Conservation (phyloP, 805 yeast species). For the Lachancea waltii region DNA sequence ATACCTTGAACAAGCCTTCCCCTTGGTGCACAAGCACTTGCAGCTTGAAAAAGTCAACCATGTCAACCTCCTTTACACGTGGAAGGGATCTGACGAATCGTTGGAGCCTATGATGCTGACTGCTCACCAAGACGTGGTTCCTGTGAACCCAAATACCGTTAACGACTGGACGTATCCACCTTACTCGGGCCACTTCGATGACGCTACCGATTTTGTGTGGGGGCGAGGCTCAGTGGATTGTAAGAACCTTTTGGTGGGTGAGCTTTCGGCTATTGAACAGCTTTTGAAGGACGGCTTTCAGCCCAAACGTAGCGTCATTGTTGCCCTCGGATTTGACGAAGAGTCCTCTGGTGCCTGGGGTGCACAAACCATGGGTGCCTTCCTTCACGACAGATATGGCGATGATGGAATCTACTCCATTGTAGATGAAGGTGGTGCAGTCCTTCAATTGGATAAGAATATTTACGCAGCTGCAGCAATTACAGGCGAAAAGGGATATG, state of each 20-base stretch:
- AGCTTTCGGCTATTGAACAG: conserved; percentile 58
- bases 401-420: conserved; percentile 51
- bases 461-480: conserved; percentile 48
- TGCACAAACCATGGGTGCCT: conserved; percentile 44
- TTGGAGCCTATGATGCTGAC: conserved; percentile 66
- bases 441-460: conserved; percentile 37
- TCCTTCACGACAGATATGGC: conserved; percentile 52
- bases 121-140: conserved; percentile 85
- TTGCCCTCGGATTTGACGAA: conserved; percentile 77
- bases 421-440: conserved; percentile 59
- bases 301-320: conserved; percentile 55
- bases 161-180: conserved; percentile 65
- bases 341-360: conserved; percentile 62
- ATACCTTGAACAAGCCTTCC: conserved; percentile 51
- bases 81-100: conserved; percentile 47
- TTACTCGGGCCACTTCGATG: conserved; percentile 62
- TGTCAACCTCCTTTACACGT: conserved; percentile 60
- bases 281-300: conserved; percentile 43
- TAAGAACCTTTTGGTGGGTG: conserved; percentile 60
- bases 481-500: conserved; percentile 57
- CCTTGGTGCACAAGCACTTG: conserved; percentile 43
- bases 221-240: conserved; percentile 80
- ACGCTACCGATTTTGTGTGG: conserved; percentile 44
- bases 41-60: conserved; percentile 48
- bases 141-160: conserved; percentile 56